Evolutionary conservation across 345 rosid species (phyloP), one percentile per base, ranked within the genome.

Genomic region (Moricandia arvensis): DNA sequence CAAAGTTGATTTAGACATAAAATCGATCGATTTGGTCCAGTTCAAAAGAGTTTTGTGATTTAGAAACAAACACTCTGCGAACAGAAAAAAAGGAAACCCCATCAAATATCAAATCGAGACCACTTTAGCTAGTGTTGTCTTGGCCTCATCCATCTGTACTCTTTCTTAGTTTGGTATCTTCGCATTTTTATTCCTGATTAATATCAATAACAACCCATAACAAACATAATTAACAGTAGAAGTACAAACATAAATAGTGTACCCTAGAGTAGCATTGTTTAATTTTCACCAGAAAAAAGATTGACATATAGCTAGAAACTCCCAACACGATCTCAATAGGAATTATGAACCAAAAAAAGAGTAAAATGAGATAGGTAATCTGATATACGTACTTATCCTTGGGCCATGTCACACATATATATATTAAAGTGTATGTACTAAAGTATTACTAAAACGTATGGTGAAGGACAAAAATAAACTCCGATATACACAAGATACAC

Each of bases 61-160:
- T 10, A 41, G 21, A 63, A n/a, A 4, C 17, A 51, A 24, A 13
- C 15, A 57, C n/a, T 55, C 7, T 5, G 16, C 15, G 45, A 76
- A 62, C 63, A 75, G 24, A 54, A 76, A 69, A 61, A 61, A 62
- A 11, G 64, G 29, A 15, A 76, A 54, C 33, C 59, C 67, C 67
- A 77, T 77, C 80, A 77, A 43, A 71, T 45, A 76, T 76, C 80
- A 76, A 77, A 71, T 77, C 71, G 43, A 65, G 43, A 29, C 54
- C 59, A 38, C 59, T 47, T 63, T 71, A 64, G 71, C 34, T 59
- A 77, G 34, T 38, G 11, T 33, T 58, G 67, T 53, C 12, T 77
- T 77, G 80, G 72, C 65, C 51, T 31, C 61, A 70, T 26, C 43
- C 76, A 64, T 24, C 3, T 77, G 76, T 64, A 43, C 55, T 64